Base-by-base conservation (phyloP, 495 filamentous ascomycete genomes). In the Darksidea phi region DNA sequence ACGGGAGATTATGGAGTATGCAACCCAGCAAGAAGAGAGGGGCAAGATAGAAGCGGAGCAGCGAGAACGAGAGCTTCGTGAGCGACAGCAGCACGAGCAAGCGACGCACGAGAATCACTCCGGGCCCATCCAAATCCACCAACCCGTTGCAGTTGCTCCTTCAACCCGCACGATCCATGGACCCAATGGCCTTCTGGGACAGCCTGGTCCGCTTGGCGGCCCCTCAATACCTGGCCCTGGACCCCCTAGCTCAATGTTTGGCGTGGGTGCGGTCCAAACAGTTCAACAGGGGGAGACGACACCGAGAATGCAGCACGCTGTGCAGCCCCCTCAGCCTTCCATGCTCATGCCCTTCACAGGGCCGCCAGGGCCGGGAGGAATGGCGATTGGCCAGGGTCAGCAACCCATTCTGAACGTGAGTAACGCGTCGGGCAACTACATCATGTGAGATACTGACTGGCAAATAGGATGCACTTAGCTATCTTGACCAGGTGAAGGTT, bases 401-500 rank as follows among this genome's bases (percentile, higher is more conserved):
- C 91, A 97, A 71, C 92, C 92, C 15, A 97, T 97, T 62, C 74
- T 97, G 25, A 97, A 97, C 75, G 88, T 90, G 75, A 81, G 86
- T 81, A 8, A 7, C 34, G 5, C 41, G 41, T 47, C 26, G 34
- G 17, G 55, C 10, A 28, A 54, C 34, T 41, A 45, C 1, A n/a
- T 20, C 8, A 6, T 37, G 20, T 36, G 24, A 34, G 10, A 36
- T 42, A 34, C 72, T 76, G 69, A 74, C 62, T 42, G 36, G 20
- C 18, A 41, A 56, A 10, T 71, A 95, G 90, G 94, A 98, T 78
- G 94, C 94, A 17, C 80, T 99, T 13, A 96, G 90, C 73, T 99
- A 99, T 72, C 81, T 99, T 36, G 94, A 99, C 72, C 95, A 97
- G 72, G 94, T 99, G 59, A 99, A 99, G 75, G 93, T 97, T 47